Base-by-base conservation (phyloP, 306 rosid species). In the Echinosophora koreensis region DNA sequence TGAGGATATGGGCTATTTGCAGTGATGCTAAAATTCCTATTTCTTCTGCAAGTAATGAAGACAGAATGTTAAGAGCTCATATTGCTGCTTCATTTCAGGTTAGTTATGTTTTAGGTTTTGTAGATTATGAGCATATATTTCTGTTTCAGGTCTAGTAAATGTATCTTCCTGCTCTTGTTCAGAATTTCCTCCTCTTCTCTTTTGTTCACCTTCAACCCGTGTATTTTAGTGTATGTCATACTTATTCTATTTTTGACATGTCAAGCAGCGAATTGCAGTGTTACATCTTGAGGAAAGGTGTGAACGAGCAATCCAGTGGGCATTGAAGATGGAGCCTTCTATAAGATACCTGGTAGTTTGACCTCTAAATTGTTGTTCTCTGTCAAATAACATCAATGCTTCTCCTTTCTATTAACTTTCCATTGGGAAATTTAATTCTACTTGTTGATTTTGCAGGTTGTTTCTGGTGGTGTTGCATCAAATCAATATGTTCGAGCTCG, bases 61-160 rank as follows among this genome's bases (percentile, higher is more conserved):
- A 95, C 35, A 89, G 92, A 83, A 58, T 82, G 65, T 78, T 87
- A 67, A 87, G 98, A 80, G 98, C 97, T 81, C 93, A 95, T 88
- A 90, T 92, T 77, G 98, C 98, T 74, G 95, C 98, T 63, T 89
- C 98, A 76, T 95, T 95, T 89, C 98, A 94, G 98, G 98, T 94
- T 66, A 67, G 81, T 56, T 66, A 63, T 69, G 61, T 2, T 55
- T 69, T 77, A 46, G 65, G 34, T 37, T 67, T 47, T 73, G 34
- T 69, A 66, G 55, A 49, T 66, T 50, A 64, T 13, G 12, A 47
- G 55, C 51, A 47, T 55, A 51, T 61, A 46, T 18, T 37, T 47
- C n/a, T 30, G 32, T 60, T 57, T 56, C 54, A 12, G 73, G 42
- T 82, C 27, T 69, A 63, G 64, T 62, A 47, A 69, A 47, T 38